Percentiles rank a stretch among this genome's conserved stretches.
phyloP scores from a whole-genome alignment of 164 flowering plant species.

The Paratinospora sagittata region DNA sequence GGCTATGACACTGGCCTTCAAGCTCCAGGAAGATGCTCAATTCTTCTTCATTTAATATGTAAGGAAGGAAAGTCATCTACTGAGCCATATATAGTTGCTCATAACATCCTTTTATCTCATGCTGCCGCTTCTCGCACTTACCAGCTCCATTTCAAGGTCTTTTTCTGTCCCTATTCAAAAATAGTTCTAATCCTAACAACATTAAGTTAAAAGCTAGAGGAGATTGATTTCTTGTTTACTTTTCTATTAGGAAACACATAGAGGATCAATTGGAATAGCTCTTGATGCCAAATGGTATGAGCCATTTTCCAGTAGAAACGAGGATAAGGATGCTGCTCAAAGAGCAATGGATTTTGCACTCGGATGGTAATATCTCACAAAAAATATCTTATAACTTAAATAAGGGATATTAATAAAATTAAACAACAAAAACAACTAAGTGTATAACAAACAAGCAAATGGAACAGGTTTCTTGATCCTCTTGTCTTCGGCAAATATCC shows the following conservation, averaged over 20 bases:
- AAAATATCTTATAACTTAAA: neutral
- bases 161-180: neutral
- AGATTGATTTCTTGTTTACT: neutral
- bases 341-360: slow-evolving; percentile 74
- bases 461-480: slow-evolving; percentile 89
- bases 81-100: slow-evolving; percentile 86
- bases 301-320: slow-evolving; percentile 50
- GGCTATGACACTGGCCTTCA: slow-evolving; percentile 79
- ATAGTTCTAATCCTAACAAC: neutral
- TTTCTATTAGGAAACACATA: slow-evolving; percentile 44
- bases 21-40: slow-evolving; percentile 89
- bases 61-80: slow-evolving; percentile 63
- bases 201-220: neutral
- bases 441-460: slow-evolving; percentile 10
- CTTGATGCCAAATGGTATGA: slow-evolving; percentile 89
- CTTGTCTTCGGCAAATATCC: slow-evolving; percentile 78
- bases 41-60: slow-evolving; percentile 60
- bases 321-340: slow-evolving; percentile 71
- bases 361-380: slow-evolving; percentile 61
- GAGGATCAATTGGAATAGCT: slow-evolving; percentile 72
- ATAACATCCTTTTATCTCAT: slow-evolving; percentile 75
- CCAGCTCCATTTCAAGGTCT: slow-evolving; percentile 67
- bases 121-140: slow-evolving; percentile 62
- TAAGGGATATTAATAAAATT: neutral
- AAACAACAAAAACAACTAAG: neutral